These are phyloP conservation scores for Quercus gilva DNA, from an alignment of 306 rosid species.

Conservation along the genomic window DNA sequence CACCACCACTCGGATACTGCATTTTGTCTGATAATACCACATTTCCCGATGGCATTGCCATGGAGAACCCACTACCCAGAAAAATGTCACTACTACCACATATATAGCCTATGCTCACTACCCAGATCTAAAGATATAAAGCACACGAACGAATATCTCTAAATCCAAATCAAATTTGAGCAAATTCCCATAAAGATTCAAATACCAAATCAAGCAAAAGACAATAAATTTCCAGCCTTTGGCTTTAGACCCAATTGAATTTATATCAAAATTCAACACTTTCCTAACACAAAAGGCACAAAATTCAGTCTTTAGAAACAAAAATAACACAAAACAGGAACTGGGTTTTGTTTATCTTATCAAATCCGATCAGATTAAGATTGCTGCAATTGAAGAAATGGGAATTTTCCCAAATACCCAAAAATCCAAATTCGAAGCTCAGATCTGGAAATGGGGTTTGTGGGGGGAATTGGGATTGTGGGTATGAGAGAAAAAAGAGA, in stretches of 20 bases:
- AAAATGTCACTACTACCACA: conserved; percentile 36
- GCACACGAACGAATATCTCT: background rate
- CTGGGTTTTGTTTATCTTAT: conserved; percentile 9
- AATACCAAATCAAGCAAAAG: conserved; percentile 30
- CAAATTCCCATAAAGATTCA: conserved; percentile 30
- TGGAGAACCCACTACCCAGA: conserved; percentile 45
- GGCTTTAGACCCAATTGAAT: conserved; percentile 6
- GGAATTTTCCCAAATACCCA: background rate
- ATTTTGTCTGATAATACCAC: conserved; percentile 71
- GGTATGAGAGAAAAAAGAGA: conserved; percentile 17
- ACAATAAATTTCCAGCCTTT: background rate
- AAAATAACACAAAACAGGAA: conserved; percentile 11
- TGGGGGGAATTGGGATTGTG: background rate
- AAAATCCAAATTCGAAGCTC: conserved; percentile 3
- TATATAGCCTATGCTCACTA: conserved; percentile 45
- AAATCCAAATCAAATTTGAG: conserved; percentile 27
- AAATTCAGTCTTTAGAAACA: conserved; percentile 12
- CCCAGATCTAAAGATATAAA: conserved; percentile 39
- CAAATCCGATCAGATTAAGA: conserved; percentile 20
- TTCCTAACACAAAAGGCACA: conserved; percentile 13
- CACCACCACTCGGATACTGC: conserved; percentile 62
- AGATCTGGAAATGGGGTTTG: conserved; percentile 49
- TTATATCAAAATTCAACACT: conserved; percentile 16
- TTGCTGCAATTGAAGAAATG: background rate
- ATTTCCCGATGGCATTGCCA: conserved; percentile 97